phyloP scores from a whole-genome alignment of 192 early-diverging fungal species.

The Backusella mclennaniae region DNA sequence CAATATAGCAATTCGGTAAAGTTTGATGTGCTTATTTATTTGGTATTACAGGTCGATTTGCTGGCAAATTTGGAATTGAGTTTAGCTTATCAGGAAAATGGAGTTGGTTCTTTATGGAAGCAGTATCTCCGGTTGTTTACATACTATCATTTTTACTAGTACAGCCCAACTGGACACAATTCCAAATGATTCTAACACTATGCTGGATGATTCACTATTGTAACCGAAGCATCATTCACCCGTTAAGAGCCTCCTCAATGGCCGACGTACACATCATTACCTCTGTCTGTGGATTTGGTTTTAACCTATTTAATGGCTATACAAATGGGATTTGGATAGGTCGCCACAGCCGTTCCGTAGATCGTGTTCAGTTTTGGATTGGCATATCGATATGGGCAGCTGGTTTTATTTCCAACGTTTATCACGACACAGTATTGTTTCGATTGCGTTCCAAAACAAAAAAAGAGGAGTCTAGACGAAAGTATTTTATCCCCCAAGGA shows the following conservation, averaged over 20 bases:
- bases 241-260: slow-evolving; percentile 28
- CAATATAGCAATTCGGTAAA: background rate
- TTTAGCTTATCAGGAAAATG: slow-evolving; percentile 28
- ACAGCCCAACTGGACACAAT: slow-evolving; percentile 11
- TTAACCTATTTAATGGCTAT: slow-evolving; percentile 41
- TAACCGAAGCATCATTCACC: slow-evolving; percentile 33
- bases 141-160: background rate
- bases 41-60: slow-evolving; percentile 18
- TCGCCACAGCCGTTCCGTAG: slow-evolving; percentile 5
- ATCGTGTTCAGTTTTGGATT: background rate
- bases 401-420: slow-evolving; percentile 36
- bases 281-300: slow-evolving; percentile 7
- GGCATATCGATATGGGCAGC: slow-evolving; percentile 19
- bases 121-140: slow-evolving; percentile 29
- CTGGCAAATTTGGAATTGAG: background rate
- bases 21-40: background rate
- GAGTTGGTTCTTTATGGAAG: slow-evolving; percentile 41
- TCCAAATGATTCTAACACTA: slow-evolving; percentile 20
- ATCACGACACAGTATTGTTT: slow-evolving; percentile 42
- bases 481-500: slow-evolving; percentile 34
- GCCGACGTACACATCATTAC: slow-evolving; percentile 26
- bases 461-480: background rate
- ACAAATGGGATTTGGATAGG: slow-evolving; percentile 35
- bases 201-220: slow-evolving; percentile 38
- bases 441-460: slow-evolving; percentile 11